phyloP scores from a whole-genome alignment of 192 early-diverging fungal genomes.

The Hyaloraphidium curvatum region DNA sequence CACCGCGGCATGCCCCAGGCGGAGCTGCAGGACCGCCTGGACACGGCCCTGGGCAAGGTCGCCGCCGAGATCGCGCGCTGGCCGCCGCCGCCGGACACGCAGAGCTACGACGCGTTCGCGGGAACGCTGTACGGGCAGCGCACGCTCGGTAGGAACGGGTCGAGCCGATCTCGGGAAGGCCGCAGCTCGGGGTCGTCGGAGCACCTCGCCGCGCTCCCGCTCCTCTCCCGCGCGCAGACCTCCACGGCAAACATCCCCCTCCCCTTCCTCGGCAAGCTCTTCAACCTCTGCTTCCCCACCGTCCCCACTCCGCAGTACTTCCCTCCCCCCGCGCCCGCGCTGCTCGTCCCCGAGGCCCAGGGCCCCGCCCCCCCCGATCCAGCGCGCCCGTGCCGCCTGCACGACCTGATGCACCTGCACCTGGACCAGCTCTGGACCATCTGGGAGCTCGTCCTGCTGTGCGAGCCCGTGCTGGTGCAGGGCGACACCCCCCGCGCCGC shows the following conservation, averaged over 20 bases:
- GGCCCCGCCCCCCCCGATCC: not conserved
- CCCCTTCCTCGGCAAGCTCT: not conserved
- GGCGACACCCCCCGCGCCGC: conserved; percentile 74
- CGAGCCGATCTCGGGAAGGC: not conserved
- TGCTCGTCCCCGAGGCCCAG: no score
- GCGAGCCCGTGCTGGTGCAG: conserved; percentile 72
- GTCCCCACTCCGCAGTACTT: not conserved
- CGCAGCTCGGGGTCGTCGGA: not conserved
- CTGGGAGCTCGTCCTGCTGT: conserved; percentile 89
- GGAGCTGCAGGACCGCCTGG: not conserved
- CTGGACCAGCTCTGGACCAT: conserved; percentile 69
- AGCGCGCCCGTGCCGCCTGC: not conserved
- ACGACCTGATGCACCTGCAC: not conserved
- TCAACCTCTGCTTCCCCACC: not conserved
- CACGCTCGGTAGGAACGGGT: no score
- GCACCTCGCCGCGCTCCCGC: not conserved
- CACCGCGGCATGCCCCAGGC: no score
- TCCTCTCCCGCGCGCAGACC: not conserved
- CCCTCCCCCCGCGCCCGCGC: not conserved
- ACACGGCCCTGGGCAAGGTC: not conserved
- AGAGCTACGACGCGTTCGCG: not conserved
- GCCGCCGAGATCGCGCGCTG: not conserved
- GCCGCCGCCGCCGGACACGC: not conserved
- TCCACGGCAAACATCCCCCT: not conserved
- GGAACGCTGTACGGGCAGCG: not conserved